phyloP scores from a whole-genome alignment of 1,284 basidiomycete genomes.

The Ceratorhiza oryzae-sativae region DNA sequence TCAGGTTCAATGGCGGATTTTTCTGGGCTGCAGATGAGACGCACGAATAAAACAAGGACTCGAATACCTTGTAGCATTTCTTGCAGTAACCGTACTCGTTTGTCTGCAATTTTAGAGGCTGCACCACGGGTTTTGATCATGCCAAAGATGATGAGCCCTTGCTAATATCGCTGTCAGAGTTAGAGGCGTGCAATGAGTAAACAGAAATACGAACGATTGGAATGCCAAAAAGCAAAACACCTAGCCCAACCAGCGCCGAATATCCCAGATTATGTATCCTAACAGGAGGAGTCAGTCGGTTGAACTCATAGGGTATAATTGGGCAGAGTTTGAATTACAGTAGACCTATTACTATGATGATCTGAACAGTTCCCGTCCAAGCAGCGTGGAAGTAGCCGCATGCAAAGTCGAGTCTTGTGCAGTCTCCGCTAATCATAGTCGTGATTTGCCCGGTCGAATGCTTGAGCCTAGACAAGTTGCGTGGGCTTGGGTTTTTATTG shows the following conservation, averaged over 20 bases:
- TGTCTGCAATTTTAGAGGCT: conserved; percentile 76
- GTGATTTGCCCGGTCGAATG: conserved; percentile 72
- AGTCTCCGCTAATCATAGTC: conserved; percentile 72
- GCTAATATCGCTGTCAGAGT: conserved; percentile 56
- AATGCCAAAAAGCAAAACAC: conserved; percentile 52
- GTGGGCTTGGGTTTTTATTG: not conserved
- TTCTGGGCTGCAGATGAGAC: conserved; percentile 44
- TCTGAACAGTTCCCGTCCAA: conserved; percentile 47
- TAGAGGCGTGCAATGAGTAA: not conserved
- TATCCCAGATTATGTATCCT: conserved; percentile 55
- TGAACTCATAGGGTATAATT: not conserved
- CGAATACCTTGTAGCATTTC: conserved; percentile 69
- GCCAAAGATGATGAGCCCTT: conserved; percentile 65
- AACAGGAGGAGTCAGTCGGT: not conserved
- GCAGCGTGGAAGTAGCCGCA: conserved; percentile 59
- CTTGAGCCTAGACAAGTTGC: conserved; percentile 1
- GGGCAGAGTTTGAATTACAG: conserved; percentile 53
- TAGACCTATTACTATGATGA: conserved; percentile 58
- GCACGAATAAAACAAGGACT: conserved; percentile 64
- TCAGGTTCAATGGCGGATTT: conserved; percentile 32
- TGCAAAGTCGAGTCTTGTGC: conserved; percentile 61
- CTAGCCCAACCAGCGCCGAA: conserved; percentile 74
- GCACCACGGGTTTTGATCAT: conserved; percentile 71
- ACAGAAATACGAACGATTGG: conserved; percentile 38
- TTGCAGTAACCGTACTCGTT: conserved; percentile 60